Evolutionary conservation across 345 rosid genomes (phyloP), one percentile per base, ranked within the genome.

Genomic region (Pistacia vera): DNA sequence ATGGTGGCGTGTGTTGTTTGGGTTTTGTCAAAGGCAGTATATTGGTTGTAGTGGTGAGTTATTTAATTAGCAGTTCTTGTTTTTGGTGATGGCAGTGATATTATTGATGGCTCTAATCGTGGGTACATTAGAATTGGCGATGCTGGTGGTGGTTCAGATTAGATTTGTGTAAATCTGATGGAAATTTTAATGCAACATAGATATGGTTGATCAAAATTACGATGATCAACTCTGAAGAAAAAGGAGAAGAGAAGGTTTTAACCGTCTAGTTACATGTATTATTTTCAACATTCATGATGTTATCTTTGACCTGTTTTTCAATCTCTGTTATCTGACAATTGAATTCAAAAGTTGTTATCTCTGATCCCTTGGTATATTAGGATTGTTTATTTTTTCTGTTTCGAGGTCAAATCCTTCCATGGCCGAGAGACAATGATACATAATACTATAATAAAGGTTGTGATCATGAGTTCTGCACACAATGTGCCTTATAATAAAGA

Each of bases 401-500:
- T 51, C 17, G 16, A 11, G 16, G 13, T 11, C 16, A 51, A 51
- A 51, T 51, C 16, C 10, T 51, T 51, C 41, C 41, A 36, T 36
- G 22, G 25, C 17, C 2, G 2, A 66, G 65, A 10, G 25, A 25
- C 41, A 44, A 46, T 28, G 11, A 46, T 58, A 33, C 8, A 12
- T 28, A 60, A n/a, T 66, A 12, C 16, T 41, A 25, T 66, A 38
- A 4, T 80, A 85, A 89, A 95, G 95, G 99, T 49, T 96, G 98
- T 73, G 91, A 83, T 75, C 98, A 93, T 54, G 97, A 93, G 81
- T 96, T 93, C 84, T 93, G 97, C 81, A 90, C 92, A 12, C 84
- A 87, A 58, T 93, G 98, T 79, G 97, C 97, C 33, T 81, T 96
- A 25, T 93, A 93, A 25, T 25, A 25, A 25, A 0, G 25, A 25